Percentiles rank a stretch among this genome's conserved stretches.
Evolutionary conservation across 1,284 basidiomycete genomes (phyloP).

Genomic region (Irpex sp.): DNA sequence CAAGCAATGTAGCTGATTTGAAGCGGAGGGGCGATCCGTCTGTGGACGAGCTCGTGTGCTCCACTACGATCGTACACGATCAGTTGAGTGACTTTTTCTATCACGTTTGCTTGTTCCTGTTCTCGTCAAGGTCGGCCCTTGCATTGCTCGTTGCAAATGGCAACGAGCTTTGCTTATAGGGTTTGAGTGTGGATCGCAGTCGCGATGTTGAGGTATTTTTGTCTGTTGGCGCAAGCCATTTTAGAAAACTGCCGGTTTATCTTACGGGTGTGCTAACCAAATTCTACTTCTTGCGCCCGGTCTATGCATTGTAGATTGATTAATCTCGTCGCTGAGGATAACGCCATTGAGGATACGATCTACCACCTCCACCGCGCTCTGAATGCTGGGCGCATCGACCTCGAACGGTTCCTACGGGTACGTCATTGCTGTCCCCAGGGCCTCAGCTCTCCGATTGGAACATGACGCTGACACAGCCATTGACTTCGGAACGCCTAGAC

Average conservation of each 20-base stretch:
- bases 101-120: slow-evolving; percentile 13
- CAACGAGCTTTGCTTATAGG: neutral
- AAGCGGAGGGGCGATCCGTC: slow-evolving; percentile 73
- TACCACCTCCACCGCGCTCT: slow-evolving; percentile 95
- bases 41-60: slow-evolving; percentile 93
- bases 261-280: neutral
- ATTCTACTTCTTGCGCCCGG: slow-evolving; percentile 5
- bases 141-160: neutral
- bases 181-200: neutral
- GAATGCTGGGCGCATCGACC: slow-evolving; percentile 88
- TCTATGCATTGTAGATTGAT: slow-evolving; percentile 62
- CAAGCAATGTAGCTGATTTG: slow-evolving; percentile 67
- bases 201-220: neutral
- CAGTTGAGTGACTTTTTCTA: slow-evolving; percentile 60
- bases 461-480: neutral
- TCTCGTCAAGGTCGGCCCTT: neutral
- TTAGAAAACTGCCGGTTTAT: too few relatives aligned
- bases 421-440: slow-evolving; percentile 26
- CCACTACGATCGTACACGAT: slow-evolving; percentile 93
- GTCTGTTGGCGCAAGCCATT: neutral
- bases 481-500: slow-evolving; percentile 45
- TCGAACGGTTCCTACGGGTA: slow-evolving; percentile 89
- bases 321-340: slow-evolving; percentile 96
- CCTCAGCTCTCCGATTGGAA: neutral
- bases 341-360: slow-evolving; percentile 96